Evolutionary conservation across 306 rosid species (phyloP).

Genomic region (Malus fusca): DNA sequence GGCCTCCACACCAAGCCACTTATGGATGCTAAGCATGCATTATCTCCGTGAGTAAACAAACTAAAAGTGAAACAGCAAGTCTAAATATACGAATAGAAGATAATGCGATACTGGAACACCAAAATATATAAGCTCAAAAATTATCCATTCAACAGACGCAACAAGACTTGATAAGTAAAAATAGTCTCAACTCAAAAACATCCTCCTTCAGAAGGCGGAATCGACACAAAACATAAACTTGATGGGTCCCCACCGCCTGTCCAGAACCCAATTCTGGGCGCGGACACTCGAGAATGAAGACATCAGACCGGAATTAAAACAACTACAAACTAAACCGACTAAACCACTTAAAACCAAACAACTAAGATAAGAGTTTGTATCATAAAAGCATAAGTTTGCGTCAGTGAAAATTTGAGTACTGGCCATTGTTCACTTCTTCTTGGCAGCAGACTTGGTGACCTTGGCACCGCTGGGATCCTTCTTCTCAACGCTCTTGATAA

Average conservation of each 20-base stretch:
- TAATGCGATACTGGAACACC: background rate
- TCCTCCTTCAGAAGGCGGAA: background rate
- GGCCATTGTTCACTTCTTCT: slow-evolving; percentile 23
- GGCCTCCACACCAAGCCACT: too few species aligned
- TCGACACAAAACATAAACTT: background rate
- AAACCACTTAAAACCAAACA: background rate
- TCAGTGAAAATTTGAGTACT: background rate
- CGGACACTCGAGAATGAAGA: background rate
- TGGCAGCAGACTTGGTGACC: slow-evolving; percentile 23
- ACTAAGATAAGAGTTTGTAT: background rate
- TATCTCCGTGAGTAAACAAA: background rate
- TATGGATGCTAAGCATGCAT: background rate
- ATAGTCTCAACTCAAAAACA: background rate
- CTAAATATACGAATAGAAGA: background rate
- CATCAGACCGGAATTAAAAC: background rate
- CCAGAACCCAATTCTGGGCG: slow-evolving; percentile 28
- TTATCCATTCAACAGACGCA: background rate
- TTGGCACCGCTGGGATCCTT: slow-evolving; percentile 30
- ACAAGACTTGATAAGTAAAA: background rate
- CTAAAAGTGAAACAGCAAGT: background rate
- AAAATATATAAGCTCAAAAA: background rate
- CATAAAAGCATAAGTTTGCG: background rate
- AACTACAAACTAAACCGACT: slow-evolving; percentile 6
- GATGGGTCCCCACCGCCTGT: slow-evolving; percentile 19
- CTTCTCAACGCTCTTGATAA: slow-evolving; percentile 33